phyloP scores from a whole-genome alignment of 2,329 filamentous ascomycete genomes.

The Volutella citrinella region DNA sequence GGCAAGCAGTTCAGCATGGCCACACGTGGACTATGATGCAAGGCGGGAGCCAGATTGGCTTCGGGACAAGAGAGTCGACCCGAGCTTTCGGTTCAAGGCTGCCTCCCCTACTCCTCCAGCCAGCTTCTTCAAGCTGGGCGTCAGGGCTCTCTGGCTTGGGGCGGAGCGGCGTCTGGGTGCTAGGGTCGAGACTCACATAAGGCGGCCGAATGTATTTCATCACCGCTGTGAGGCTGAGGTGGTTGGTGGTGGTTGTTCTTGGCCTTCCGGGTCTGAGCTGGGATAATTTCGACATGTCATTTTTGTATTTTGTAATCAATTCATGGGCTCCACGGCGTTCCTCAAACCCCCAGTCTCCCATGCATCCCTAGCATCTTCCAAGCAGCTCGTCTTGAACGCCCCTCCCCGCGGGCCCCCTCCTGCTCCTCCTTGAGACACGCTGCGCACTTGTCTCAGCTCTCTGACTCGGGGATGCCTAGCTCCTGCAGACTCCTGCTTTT shows the following conservation, averaged over 20 bases:
- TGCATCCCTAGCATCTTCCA: too few species aligned
- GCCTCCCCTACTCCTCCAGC: too few species aligned
- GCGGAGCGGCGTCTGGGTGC: not conserved
- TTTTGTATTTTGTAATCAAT: slow-evolving; percentile 15
- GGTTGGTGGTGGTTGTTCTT: slow-evolving; percentile 6
- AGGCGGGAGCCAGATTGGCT: slow-evolving; percentile 33
- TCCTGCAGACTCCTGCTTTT: not conserved
- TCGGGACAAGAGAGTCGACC: too few species aligned
- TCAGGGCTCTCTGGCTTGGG: not conserved
- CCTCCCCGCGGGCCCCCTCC: too few species aligned
- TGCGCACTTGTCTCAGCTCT: slow-evolving; percentile 1
- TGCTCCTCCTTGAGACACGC: not conserved
- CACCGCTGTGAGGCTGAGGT: not conserved
- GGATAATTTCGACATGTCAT: slow-evolving; percentile 15
- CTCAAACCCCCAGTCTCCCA: too few species aligned
- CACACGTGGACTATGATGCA: slow-evolving; percentile 27
- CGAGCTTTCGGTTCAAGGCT: too few species aligned
- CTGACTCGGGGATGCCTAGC: slow-evolving; percentile 14
- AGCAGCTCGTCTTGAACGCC: too few species aligned
- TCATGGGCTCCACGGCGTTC: too few species aligned
- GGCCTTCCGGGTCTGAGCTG: slow-evolving; percentile 11
- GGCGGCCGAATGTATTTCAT: slow-evolving; percentile 3
- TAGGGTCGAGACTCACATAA: slow-evolving; percentile 11
- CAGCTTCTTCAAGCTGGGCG: too few species aligned
- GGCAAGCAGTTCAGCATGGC: slow-evolving; percentile 37